phyloP scores from a whole-genome alignment of 805 yeast genomes.

The Candida fluviatilis region DNA sequence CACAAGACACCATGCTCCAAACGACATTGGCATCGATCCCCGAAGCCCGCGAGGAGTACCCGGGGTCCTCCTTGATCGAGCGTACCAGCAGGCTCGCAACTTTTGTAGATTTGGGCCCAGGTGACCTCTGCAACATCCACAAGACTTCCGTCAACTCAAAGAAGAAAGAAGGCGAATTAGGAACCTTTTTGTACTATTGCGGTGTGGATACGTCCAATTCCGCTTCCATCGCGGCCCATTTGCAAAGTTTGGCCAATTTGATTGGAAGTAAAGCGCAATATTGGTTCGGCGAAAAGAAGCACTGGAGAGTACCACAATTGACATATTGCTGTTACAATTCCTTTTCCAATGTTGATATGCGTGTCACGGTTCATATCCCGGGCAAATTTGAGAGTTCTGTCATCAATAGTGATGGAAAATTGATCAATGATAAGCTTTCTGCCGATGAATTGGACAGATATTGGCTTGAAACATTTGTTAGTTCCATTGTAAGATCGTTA shows the following conservation, averaged over 20 bases:
- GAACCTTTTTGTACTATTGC: conserved; percentile 68
- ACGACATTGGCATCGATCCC: conserved; percentile 37
- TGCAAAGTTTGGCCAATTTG: conserved; percentile 63
- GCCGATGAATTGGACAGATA: conserved; percentile 56
- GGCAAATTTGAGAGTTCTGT: conserved; percentile 62
- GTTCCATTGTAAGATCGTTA: conserved; percentile 72
- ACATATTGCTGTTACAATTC: conserved; percentile 64
- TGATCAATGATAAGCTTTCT: conserved; percentile 45
- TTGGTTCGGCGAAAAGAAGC: conserved; percentile 76
- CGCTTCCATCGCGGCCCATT: conserved; percentile 72
- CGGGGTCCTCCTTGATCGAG: conserved; percentile 59
- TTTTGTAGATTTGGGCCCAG: conserved; percentile 69
- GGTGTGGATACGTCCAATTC: conserved; percentile 76
- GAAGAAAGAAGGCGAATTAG: conserved; percentile 44
- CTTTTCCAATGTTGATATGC: conserved; percentile 60
- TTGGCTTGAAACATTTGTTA: conserved; percentile 52
- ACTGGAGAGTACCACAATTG: conserved; percentile 68
- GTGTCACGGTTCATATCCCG: conserved; percentile 71
- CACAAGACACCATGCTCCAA: conserved; percentile 24
- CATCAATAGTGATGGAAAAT: conserved; percentile 49
- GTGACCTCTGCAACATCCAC: conserved; percentile 53
- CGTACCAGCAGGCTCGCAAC: conserved; percentile 56
- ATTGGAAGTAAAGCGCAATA: conserved; percentile 57
- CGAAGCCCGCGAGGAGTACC: conserved; percentile 49
- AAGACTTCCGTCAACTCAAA: conserved; percentile 39